These are phyloP conservation scores for Pestalotiopsis sp. DNA, from an alignment of 2,329 filamentous ascomycete genomes.

Conservation along the genomic window DNA sequence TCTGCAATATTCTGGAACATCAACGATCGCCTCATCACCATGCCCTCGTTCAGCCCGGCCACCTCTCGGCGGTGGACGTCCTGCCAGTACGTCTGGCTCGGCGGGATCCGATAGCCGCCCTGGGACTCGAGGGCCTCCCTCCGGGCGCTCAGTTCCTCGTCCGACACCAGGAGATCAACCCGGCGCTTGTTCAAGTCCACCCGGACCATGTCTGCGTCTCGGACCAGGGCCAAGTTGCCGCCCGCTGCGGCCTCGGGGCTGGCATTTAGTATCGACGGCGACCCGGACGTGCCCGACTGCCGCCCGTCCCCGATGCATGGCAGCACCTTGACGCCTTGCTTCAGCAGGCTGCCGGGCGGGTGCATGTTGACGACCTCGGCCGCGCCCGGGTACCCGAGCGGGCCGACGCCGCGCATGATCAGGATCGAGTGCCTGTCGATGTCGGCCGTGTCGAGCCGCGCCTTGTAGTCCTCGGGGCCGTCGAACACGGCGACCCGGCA, in stretches of 20 bases:
- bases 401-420: slow-evolving; percentile 51
- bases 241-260: slow-evolving; percentile 57
- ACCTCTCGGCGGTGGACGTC: slow-evolving; percentile 34
- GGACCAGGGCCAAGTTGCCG: slow-evolving; percentile 53
- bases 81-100: slow-evolving; percentile 53
- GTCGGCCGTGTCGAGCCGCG: slow-evolving; percentile 42
- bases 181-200: slow-evolving; percentile 51
- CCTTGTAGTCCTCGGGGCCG: slow-evolving; percentile 50
- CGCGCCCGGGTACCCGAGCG: slow-evolving; percentile 51
- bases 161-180: slow-evolving; percentile 48
- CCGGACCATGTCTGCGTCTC: slow-evolving; percentile 50
- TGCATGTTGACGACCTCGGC: slow-evolving; percentile 52
- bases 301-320: slow-evolving; percentile 57
- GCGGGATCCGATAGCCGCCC: slow-evolving; percentile 39
- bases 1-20: slow-evolving; percentile 9
- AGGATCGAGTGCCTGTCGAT: slow-evolving; percentile 46
- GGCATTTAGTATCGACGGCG: slow-evolving; percentile 58
- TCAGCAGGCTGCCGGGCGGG: slow-evolving; percentile 25
- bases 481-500: slow-evolving; percentile 50
- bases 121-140: slow-evolving; percentile 37
- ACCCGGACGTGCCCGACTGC: slow-evolving; percentile 57
- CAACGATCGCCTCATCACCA: slow-evolving; percentile 8
- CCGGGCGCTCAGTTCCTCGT: slow-evolving; percentile 42
- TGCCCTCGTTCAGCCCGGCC: background rate
- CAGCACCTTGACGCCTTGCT: slow-evolving; percentile 46